Evolutionary conservation across 2,329 filamentous ascomycete genomes (phyloP), one percentile per base, ranked within the genome.

Genomic region (Trichophyton benhamiae): DNA sequence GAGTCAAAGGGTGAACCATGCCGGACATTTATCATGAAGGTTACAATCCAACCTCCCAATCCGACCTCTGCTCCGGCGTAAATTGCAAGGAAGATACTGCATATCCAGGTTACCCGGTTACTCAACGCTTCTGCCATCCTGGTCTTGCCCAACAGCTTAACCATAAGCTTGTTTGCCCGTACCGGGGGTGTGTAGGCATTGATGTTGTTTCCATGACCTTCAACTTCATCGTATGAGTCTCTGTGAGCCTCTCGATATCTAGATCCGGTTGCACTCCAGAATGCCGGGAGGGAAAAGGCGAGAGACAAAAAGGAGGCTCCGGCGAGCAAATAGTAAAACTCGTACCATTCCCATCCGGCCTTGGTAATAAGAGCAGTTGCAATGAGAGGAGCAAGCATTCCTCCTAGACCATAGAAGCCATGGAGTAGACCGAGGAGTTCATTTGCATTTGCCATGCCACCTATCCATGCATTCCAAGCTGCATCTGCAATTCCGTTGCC

Each of bases 1-100:
- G 87, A 85, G 1, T 84, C 80, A 68, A 94, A 92, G 0, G 83
- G 77, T 25, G 78, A 80, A 2, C 85, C 88, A 42, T 86, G 72
- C 13, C 91, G 82, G 25, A 91, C 85, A 20, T 82, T 78, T n/a
- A 91, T 83, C 88, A 95, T 95, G 71, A 95, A 95, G 0, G 86
- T 86, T 57, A 89, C 86, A 64, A 95, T 86, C 89, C 89, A 94
- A 15, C 89, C 89, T 20, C 87, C 86, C 1, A 91, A 76, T 0
- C 83, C 84, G 9, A 77, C 76, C 63, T 95, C 90, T 4, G 83
- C 80, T 3, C 90, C 90, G 0, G 92, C 86, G 68, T 95, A 95
- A 7, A 84, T 83, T 3, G 95, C 80, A 13, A 95, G 76, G 70
- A 95, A 95, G 1, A 87, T 63, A 1, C 88, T 80, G 57, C 84